Evolutionary conservation across 164 flowering plant genomes (phyloP).

Genomic region (Piper betle): DNA sequence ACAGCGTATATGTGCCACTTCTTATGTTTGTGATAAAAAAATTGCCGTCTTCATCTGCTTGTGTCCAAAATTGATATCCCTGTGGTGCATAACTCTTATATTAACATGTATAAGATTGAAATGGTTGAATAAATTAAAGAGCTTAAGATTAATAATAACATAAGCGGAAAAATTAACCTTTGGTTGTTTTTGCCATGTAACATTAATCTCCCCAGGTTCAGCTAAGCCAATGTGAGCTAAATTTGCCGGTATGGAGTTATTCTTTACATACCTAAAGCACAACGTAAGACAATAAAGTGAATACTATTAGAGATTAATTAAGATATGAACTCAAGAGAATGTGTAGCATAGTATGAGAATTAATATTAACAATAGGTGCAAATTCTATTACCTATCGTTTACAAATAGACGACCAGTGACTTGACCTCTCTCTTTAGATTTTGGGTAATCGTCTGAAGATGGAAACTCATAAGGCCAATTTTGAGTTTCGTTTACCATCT

Average conservation of each 20-base stretch:
- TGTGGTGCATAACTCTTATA: conserved; percentile 5
- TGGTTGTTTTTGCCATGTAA: conserved; percentile 81
- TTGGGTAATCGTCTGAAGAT: conserved; percentile 47
- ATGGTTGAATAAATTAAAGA: neutral
- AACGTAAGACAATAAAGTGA: neutral
- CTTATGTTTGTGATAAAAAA: conserved; percentile 40
- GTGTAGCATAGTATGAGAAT: neutral
- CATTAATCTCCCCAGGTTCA: conserved; percentile 45
- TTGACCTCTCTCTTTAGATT: conserved; percentile 39
- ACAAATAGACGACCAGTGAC: conserved; percentile 57
- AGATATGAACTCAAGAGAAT: too few species aligned
- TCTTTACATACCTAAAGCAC: conserved; percentile 22
- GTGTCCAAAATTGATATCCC: conserved; percentile 84
- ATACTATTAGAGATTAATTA: too few species aligned
- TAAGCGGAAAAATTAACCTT: conserved; percentile 31
- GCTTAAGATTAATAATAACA: neutral
- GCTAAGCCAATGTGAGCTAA: conserved; percentile 76
- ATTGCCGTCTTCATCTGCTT: conserved; percentile 39
- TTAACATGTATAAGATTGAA: neutral
- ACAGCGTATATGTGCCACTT: conserved; percentile 54
- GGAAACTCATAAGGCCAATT: conserved; percentile 85
- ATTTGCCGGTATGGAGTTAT: conserved; percentile 26
- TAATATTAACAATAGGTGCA: neutral
- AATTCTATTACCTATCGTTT: conserved; percentile 31
- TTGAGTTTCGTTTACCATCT: conserved; percentile 48